Percentiles rank a stretch among this genome's conserved stretches.
Evolutionary conservation across 176 grass and related monocot genomes (phyloP).

Genomic region (Hyparrhenia diplandra): DNA sequence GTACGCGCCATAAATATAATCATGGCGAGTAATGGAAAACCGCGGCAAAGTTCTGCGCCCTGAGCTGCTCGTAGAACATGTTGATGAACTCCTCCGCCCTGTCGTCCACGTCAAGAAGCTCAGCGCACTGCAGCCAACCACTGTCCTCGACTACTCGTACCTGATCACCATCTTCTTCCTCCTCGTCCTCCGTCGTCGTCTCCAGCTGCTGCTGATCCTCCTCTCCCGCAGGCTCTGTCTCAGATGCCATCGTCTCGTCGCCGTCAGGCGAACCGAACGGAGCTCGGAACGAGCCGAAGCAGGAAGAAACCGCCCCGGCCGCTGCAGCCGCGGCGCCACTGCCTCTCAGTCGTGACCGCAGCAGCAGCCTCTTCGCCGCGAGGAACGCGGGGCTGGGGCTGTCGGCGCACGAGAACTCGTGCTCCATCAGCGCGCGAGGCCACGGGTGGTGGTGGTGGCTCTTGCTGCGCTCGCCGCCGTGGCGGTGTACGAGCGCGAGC

Average conservation of each 20-base stretch:
- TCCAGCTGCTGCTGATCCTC: neutral
- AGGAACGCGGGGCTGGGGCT: constrained; percentile 55
- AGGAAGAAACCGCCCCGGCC: neutral
- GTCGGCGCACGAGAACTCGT: constrained; percentile 72
- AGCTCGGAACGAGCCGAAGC: constrained; percentile 17
- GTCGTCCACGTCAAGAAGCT: constrained; percentile 56
- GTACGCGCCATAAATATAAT: neutral
- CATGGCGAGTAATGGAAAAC: constrained; percentile 30
- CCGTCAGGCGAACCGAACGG: neutral
- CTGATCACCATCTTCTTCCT: neutral
- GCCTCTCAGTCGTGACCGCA: constrained; percentile 23
- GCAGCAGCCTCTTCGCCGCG: constrained; percentile 33
- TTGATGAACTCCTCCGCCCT: constrained; percentile 88
- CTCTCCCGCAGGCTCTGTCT: neutral
- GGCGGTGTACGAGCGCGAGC: constrained; percentile 28
- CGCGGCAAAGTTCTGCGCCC: constrained; percentile 47
- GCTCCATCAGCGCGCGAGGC: constrained; percentile 30
- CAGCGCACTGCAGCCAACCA: neutral
- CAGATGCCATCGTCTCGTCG: neutral
- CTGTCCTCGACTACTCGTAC: neutral
- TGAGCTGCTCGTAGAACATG: constrained; percentile 88
- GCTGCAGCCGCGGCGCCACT: constrained; percentile 21
- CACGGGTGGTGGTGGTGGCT: neutral
- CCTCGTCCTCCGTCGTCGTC: neutral
- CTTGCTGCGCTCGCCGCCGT: constrained; percentile 16